A percentile compares a stretch with the other conserved stretches of the same genome.
phyloP scores from a whole-genome alignment of 164 flowering plant species.

The Brasenia schreberi region DNA sequence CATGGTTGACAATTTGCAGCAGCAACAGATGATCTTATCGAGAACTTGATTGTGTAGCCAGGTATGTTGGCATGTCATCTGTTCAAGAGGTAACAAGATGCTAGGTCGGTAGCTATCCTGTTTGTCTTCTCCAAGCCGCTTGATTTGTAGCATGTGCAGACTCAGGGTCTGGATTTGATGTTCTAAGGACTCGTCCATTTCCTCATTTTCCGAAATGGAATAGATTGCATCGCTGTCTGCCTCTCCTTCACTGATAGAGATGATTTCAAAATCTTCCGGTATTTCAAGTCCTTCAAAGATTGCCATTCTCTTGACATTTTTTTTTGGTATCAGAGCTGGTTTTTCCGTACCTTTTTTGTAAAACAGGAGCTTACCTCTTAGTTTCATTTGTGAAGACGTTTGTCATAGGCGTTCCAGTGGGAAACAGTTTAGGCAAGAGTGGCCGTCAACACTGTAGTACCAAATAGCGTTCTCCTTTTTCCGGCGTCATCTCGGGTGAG shows the following conservation, averaged over 20 bases:
- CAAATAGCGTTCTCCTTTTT: too few relatives aligned
- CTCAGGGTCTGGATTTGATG: too few relatives aligned
- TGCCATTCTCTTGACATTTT: not conserved
- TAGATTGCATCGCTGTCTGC: slow-evolving; percentile 1
- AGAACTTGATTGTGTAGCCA: not conserved
- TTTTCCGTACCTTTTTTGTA: too few relatives aligned
- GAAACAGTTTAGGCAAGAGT: too few relatives aligned
- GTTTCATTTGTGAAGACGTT: too few relatives aligned
- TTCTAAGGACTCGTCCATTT: not conserved
- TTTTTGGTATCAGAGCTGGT: not conserved
- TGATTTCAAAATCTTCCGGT: not conserved
- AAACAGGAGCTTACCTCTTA: too few relatives aligned
- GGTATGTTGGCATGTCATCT: not conserved
- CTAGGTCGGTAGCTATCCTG: not conserved
- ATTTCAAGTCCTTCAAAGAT: not conserved
- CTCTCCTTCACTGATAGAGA: not conserved
- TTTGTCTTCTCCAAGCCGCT: too few relatives aligned
- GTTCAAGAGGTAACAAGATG: not conserved
- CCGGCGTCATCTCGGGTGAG: too few relatives aligned
- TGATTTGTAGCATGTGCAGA: too few relatives aligned
- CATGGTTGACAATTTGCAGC: not conserved
- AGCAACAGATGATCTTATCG: not conserved
- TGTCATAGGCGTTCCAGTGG: too few relatives aligned
- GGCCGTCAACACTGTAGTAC: too few relatives aligned
- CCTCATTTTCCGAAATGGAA: slow-evolving; percentile 2